Base-by-base conservation (phyloP, 805 yeast genomes). In the Yamadazyma nakazawae region DNA sequence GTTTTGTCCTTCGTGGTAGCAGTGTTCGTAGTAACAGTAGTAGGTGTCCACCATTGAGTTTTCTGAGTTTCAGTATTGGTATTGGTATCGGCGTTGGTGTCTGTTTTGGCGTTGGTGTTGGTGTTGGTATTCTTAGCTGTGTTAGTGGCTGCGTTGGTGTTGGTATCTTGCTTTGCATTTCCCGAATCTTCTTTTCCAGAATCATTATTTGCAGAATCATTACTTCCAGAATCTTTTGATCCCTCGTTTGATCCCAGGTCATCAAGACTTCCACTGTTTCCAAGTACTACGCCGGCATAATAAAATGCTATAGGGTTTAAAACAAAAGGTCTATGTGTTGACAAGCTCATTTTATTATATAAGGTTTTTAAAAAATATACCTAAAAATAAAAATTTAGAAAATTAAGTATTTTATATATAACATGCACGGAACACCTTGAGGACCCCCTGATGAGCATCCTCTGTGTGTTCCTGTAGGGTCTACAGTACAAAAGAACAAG, bases 1-100 rank as follows among this genome's bases (percentile, higher is more conserved):
- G 32, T 34, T 35, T 47, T 19, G 12, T 32, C 31, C 12, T 50
- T 17, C 53, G 34, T 38, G 12, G 46, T 49, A 13, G 41, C 46
- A 11, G 52, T 51, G 12, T 39, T 43, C 2, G 55, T 52, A 9
- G 47, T 46, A 3, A 39, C 42, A 4, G 53, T 49, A 16, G 54
- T 50, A 16, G 56, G 55, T 8, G 55, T 50, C 55, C 55, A 52
- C 55, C 55, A 52, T 34, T 34, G 38, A 13, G 56, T 47, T 12
- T 49, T 49, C 16, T 40, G 36, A 7, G 54, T 31, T 18, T 46
- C 44, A 11, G 52, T 45, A 14, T 41, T 36, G 16, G 45, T 43
- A 13, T 46, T 37, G 6, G 50, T 40, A 17, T 45, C 45, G 16
- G 36, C 31, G 2, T 51, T 43, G 11, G 42, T 30, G 17, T 25